These are phyloP conservation scores for Biscogniauxia marginata DNA, from an alignment of 2,329 filamentous ascomycete genomes.

Conservation along the genomic window DNA sequence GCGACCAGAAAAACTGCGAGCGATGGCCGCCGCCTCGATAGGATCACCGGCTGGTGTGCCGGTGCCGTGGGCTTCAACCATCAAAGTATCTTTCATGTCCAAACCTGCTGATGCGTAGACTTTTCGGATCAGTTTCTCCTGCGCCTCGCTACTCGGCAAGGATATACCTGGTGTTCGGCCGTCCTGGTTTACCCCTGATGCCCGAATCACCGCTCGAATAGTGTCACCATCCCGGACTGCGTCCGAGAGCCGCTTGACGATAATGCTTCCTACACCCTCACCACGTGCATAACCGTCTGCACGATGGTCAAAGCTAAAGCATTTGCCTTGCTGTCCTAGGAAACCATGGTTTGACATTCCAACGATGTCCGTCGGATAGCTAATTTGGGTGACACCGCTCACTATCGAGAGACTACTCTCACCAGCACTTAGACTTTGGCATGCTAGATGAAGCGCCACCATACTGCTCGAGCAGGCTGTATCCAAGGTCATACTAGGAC, in stretches of 20 bases:
- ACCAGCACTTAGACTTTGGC: no score
- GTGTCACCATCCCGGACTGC: not conserved
- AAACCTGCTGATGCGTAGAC: no score
- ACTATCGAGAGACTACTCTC: no score
- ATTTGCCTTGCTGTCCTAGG: no score
- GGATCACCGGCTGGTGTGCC: not conserved
- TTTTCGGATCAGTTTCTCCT: constrained; percentile 31
- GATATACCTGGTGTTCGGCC: constrained; percentile 19
- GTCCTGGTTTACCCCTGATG: constrained; percentile 10
- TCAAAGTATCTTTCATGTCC: constrained; percentile 11
- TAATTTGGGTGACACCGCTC: no score
- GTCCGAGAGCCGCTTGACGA: constrained; percentile 9
- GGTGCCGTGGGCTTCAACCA: constrained; percentile 34
- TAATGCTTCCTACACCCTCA: constrained; percentile 44
- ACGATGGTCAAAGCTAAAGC: constrained; percentile 34
- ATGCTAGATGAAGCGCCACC: no score
- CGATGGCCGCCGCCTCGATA: not conserved
- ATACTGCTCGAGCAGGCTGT: no score
- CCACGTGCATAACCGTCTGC: constrained; percentile 44
- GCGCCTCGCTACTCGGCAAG: constrained; percentile 14
- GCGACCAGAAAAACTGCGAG: not conserved
- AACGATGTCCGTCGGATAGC: no score
- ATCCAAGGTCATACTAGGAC: no score
- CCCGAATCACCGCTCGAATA: constrained; percentile 4
- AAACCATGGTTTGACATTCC: no score